Evolutionary conservation across 495 filamentous ascomycete species (phyloP), one percentile per base, ranked within the genome.

Genomic region (Tuber calosporum): DNA sequence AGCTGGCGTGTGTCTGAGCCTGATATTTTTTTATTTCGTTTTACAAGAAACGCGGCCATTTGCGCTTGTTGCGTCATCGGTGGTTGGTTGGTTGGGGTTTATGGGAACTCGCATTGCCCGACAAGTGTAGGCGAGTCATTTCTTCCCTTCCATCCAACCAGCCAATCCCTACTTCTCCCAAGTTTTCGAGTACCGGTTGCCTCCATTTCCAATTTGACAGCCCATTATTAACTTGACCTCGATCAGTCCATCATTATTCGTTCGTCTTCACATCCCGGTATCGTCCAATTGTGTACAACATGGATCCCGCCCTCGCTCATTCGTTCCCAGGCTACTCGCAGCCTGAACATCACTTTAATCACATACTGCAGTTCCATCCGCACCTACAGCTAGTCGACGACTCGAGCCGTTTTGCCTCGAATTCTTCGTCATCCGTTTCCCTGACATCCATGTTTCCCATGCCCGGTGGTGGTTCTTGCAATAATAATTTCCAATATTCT

Each of bases 261-360:
- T 62, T 62, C 53, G 3, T 34, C 15, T 62, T 13, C 26, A 34
- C 53, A 62, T 62, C 53, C 53, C 26, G 26, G 53, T 17, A 62
- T 34, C 26, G 7, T 30, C 53, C 53, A 62, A 30, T 34, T 11
- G 26, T 11, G 26, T 34, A 34, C 53, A 67, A 68, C 75, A 78
- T 78, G 76, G 76, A 78, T 78, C 71, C 74, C 74, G 69, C 69
- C 39, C 75, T 72, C 48, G 72, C 76, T 68, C 76, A 74, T 78
- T 73, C 73, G 75, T 77, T 77, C 71, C 75, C 76, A 58, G 76
- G 58, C 68, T 78, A 70, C 75, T 77, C 75, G 40, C 70, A 77
- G 67, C 75, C 76, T 68, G 76, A 78, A 42, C 76, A 70, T n/a
- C 76, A 41, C 53, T 34, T 62, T 4, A 62, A 30, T 41, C 73